phyloP scores from a whole-genome alignment of 2,329 filamentous ascomycete species.

The Venturia nashicola region DNA sequence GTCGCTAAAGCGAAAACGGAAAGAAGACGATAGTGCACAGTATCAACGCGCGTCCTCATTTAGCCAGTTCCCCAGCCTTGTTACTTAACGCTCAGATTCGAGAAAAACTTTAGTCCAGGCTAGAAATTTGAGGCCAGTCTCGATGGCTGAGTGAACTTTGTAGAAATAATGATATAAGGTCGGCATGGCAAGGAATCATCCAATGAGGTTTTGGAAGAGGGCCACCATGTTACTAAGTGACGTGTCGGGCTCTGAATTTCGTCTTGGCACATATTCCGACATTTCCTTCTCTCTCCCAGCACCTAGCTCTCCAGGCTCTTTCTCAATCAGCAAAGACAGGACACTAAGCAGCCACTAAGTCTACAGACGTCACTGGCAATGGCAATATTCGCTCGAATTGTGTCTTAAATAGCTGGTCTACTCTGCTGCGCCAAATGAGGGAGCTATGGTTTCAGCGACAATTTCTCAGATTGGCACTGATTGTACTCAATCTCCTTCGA shows the following conservation, averaged over 20 bases:
- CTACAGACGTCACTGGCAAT: background rate
- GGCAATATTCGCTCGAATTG: background rate
- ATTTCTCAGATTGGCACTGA: background rate
- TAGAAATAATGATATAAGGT: background rate
- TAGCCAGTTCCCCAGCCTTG: background rate
- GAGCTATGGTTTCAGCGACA: background rate
- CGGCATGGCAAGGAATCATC: background rate
- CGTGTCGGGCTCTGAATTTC: background rate
- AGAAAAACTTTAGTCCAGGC: background rate
- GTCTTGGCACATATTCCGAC: background rate
- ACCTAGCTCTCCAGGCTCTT: background rate
- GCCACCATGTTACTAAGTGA: background rate
- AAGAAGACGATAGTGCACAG: background rate
- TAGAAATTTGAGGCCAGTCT: background rate
- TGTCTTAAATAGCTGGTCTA: background rate
- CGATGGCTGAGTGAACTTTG: background rate
- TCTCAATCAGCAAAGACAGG: background rate
- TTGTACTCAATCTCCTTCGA: background rate
- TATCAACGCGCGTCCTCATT: background rate
- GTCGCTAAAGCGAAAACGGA: background rate
- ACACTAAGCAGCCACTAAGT: no score
- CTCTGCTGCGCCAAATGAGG: background rate
- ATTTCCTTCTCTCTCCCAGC: background rate
- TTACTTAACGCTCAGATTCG: background rate
- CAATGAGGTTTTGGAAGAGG: background rate